Conservation (phyloP, 2,329 filamentous ascomycete species). For the Dactylellina sp. region DNA sequence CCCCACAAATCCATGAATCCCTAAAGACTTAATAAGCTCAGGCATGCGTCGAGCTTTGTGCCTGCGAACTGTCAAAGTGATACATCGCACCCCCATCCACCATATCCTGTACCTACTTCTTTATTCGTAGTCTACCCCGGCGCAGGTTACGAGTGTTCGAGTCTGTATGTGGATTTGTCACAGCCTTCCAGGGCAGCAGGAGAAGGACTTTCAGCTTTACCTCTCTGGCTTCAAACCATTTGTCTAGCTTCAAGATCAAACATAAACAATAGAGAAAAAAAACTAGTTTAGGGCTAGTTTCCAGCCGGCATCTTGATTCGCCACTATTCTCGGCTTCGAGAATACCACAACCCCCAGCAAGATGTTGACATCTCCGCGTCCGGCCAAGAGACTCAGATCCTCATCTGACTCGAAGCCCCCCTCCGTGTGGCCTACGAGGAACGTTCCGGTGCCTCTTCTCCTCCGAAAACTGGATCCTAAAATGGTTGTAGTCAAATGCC, state of each 20-base stretch:
- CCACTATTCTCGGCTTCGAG: not conserved
- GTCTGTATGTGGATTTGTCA: not conserved
- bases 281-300: conserved; percentile 4
- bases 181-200: conserved; percentile 11
- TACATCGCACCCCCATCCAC: not conserved
- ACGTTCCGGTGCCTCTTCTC: conserved; percentile 28
- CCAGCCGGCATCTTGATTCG: not conserved
- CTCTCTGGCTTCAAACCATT: not conserved
- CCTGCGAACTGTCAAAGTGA: conserved; percentile 15
- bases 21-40: conserved; percentile 13
- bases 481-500: conserved; percentile 28
- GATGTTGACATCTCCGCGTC: conserved; percentile 40
- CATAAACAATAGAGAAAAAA: no score
- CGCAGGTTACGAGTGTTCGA: not conserved
- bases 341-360: conserved; percentile 2
- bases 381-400: conserved; percentile 47
- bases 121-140: conserved; percentile 1
- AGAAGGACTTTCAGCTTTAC: not conserved
- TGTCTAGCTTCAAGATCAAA: not conserved
- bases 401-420: conserved; percentile 38
- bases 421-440: conserved; percentile 9
- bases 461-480: conserved; percentile 37
- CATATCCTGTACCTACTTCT: conserved; percentile 25
- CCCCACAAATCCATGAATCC: not conserved
- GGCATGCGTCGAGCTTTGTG: conserved; percentile 27